phyloP scores from a whole-genome alignment of 164 flowering plant species.

The Aristolochia contorta region DNA sequence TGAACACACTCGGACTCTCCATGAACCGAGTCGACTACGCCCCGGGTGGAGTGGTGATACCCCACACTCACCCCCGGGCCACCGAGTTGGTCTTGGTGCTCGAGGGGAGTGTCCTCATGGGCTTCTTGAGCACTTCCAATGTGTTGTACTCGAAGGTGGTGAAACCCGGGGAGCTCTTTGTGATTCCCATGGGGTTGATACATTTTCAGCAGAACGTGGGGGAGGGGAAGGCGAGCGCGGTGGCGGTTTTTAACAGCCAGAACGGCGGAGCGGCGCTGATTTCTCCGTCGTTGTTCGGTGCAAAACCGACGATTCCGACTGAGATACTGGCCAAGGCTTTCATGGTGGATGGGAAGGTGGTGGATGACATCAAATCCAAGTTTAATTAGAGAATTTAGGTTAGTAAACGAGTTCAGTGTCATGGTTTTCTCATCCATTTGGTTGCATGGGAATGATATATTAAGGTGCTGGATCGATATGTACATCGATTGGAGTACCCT shows the following conservation, averaged over 20 bases:
- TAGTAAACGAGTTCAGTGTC: no score
- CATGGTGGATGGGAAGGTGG: conserved; percentile 24
- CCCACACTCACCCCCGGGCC: conserved; percentile 67
- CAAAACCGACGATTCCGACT: conserved; percentile 46
- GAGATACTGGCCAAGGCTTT: conserved; percentile 41
- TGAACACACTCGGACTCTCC: conserved; percentile 62
- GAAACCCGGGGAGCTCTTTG: conserved; percentile 50
- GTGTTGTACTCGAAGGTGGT: conserved; percentile 42
- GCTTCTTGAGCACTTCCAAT: conserved; percentile 41
- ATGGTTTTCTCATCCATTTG: no score
- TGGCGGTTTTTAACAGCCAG: conserved; percentile 64
- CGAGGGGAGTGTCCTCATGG: conserved; percentile 42
- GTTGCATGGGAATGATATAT: no score
- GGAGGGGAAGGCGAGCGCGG: conserved; percentile 28
- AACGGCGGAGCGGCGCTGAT: conserved; percentile 31
- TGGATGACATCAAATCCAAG: conserved; percentile 34
- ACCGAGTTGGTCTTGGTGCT: conserved; percentile 40
- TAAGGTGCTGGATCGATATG: no score
- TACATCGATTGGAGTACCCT: no score
- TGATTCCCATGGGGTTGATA: conserved; percentile 54
- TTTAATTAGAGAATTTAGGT: conserved; percentile 26
- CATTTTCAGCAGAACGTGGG: conserved; percentile 62
- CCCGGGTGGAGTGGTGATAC: conserved; percentile 48
- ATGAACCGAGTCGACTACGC: conserved; percentile 55
- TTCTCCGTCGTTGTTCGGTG: conserved; percentile 32